Evolutionary conservation across 192 early-diverging fungal genomes (phyloP), one percentile per base, ranked within the genome.

Genomic region (Radiomyces spectabilis): DNA sequence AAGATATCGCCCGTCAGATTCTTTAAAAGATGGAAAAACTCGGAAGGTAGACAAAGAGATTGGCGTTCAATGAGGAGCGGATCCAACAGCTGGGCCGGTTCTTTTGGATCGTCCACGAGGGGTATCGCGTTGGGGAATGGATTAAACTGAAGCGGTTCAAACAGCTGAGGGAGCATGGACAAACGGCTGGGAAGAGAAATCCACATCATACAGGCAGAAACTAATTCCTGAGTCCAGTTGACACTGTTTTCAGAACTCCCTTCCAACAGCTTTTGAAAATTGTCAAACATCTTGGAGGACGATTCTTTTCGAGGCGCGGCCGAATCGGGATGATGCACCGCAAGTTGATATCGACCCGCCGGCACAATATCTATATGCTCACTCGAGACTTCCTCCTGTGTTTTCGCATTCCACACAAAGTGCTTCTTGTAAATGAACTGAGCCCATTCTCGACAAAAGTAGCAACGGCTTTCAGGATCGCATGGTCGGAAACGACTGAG

Each of bases 371-470:
- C 34, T 3, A 42, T 8, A 5, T 43, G 45, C 5, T n/a, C n/a
- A 18, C 19, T 26, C n/a, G 12, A 40, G 41, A 59, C 48, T 9
- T 69, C 67, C 29, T 69, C 67, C 16, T 65, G 62, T 1, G 48
- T 62, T 37, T 66, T 65, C 19, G 70, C 45, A 45, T 39, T 42
- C 57, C 59, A 68, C 38, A 66, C 55, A 39, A 72, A 76, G 16
- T 68, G 79, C 68, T 82, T 83, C 53, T 86, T 82, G 54, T 87
- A 89, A 4, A 89, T 81, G 68, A 71, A 83, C 47, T 80, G 80
- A 25, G 84, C 83, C 87, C 87, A 89, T 63, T 89, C 87, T 29
- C 87, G 82, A 53, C 87, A 89, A 52, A 86, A 89, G 34, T 85
- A 83, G 55, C 82, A 81, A 60, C 80, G 78, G 21, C 76, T 81